Evolutionary conservation across 2,329 filamentous ascomycete species (phyloP), one percentile per base, ranked within the genome.

Genomic region (Lasiodiplodia hormozganensis): DNA sequence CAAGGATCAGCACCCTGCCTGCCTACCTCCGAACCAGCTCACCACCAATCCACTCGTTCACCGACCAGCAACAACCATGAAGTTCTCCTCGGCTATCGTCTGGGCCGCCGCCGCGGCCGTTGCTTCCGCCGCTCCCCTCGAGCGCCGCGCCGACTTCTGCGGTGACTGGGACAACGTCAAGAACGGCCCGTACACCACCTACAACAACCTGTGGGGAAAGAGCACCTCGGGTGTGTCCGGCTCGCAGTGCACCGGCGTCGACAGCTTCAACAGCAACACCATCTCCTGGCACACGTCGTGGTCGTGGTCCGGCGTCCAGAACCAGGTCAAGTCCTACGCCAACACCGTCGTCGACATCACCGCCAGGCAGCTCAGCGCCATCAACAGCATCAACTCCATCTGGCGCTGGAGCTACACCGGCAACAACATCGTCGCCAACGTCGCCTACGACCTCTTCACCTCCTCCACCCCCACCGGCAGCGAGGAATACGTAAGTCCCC

Each of bases 391-490:
- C 40, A 74, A 79, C 31, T 80, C 83, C 5, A 78, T 75, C 25
- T 86, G 82, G 82, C 73, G 77, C n/a, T 86, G 83, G 83, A 75
- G 69, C 47, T 88, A 89, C 78, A 81, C 81, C 31, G 85, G 83
- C 69, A 80, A 76, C 64, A 70, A 69, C 66, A 76, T 89, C 62
- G 79, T 86, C 36, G 86, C 86, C 62, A 84, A 90, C 73, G 88
- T 90, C 16, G 82, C 87, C 18, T 90, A 88, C 73, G 87, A 90
- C 74, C 77, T 90, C 67, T 90, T 90, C 79, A 87, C 87, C 18
- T 81, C 85, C 0, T 77, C 78, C 38, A 82, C 80, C 47, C 75
- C 71, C 52, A 74, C 82, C 18, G 81, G 86, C 72, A 89, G 87
- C 73, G 89, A 90, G 60, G 43, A 64, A 40, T 64, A 52, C 23